Base-by-base conservation (phyloP, 352 stramenopile genomes). In the Blastocystis sp. region DNA sequence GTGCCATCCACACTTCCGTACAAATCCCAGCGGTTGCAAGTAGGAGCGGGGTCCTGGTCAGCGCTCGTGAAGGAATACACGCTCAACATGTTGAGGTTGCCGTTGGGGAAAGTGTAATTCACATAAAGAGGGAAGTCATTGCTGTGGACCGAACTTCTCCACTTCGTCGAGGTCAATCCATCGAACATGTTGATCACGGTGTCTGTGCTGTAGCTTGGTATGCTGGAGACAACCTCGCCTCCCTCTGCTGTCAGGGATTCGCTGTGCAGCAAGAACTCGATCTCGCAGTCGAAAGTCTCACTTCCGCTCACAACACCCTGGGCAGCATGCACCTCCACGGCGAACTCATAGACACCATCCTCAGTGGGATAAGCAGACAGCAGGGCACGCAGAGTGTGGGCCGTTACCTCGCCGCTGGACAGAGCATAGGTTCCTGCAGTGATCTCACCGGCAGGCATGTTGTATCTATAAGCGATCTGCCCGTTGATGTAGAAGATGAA, bases 401-500 rank as follows among this genome's bases (percentile, higher is more conserved):
- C 1, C 11, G 39, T 30, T 0, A 24, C 56, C 13, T 66, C 56
- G 0, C 7, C 20, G 56, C n/a, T 66, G 56, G n/a, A 39, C n/a
- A 24, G 30, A n/a, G 39, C n/a, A 16, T 24, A 24, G 11, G 56
- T 24, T 9, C n/a, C 39, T 24, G 56, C 30, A n/a, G 56, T 30
- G 56, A 30, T 66, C n/a, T 66, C 30, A 24, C n/a, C 39, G 9
- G 30, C 56, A 30, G 56, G 56, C 63, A 73, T 45, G 63, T 73
- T 73, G 24, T 20, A 73, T 24, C 9, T 5, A 8, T 34, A 45
- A 16, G 63, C 63, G 7, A 45, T 37, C 6, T 45, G 20, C 0
- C 63, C 63, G 18, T 73, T 73, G n/a, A 73, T 20, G 30, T 73
- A 73, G 20, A 41, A 43, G n/a, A 73, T 37, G n/a, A 73, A 73